These are phyloP conservation scores for Lagenidium giganteum DNA, from an alignment of 352 stramenopile species.

Conservation along the genomic window DNA sequence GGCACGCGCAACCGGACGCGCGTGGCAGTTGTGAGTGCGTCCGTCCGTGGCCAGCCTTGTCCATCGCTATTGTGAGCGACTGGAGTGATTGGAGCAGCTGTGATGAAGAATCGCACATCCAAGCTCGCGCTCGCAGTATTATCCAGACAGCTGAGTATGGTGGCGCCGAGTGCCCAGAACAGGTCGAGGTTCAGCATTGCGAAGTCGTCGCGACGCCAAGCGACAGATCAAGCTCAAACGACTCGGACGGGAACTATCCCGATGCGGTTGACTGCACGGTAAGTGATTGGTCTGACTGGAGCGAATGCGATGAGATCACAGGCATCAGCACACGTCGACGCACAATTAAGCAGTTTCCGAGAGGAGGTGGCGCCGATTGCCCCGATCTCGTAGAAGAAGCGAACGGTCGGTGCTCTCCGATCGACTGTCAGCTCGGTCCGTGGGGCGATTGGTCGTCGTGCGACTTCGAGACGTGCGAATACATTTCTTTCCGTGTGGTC, in stretches of 20 bases:
- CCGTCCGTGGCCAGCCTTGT: constrained; percentile 34
- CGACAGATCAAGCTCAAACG: constrained; percentile 23
- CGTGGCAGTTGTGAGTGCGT: constrained; percentile 13
- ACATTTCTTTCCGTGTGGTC: constrained; percentile 32
- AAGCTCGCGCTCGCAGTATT: constrained; percentile 32
- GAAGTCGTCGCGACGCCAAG: constrained; percentile 14
- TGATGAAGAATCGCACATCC: constrained; percentile 19
- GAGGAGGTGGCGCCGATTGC: constrained; percentile 33
- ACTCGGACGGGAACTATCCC: constrained; percentile 19
- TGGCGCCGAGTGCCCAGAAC: constrained; percentile 20
- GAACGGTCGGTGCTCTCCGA: constrained; percentile 26
- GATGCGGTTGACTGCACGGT: constrained; percentile 39
- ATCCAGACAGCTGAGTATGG: constrained; percentile 33
- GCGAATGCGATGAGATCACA: constrained; percentile 28
- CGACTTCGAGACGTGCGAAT: constrained; percentile 31
- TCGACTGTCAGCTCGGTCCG: constrained; percentile 39
- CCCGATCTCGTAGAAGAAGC: constrained; percentile 24
- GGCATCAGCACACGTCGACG: constrained; percentile 35
- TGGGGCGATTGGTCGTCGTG: constrained; percentile 51
- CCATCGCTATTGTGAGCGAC: constrained; percentile 19
- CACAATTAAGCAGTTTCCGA: constrained; percentile 14
- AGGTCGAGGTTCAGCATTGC: constrained; percentile 23
- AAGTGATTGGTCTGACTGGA: constrained; percentile 41
- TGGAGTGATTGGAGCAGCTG: constrained; percentile 35
- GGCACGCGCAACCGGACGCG: constrained; percentile 41